These are phyloP conservation scores for Pseudocercospora pini-densiflorae DNA, from an alignment of 2,329 filamentous ascomycete genomes.

Conservation along the genomic window DNA sequence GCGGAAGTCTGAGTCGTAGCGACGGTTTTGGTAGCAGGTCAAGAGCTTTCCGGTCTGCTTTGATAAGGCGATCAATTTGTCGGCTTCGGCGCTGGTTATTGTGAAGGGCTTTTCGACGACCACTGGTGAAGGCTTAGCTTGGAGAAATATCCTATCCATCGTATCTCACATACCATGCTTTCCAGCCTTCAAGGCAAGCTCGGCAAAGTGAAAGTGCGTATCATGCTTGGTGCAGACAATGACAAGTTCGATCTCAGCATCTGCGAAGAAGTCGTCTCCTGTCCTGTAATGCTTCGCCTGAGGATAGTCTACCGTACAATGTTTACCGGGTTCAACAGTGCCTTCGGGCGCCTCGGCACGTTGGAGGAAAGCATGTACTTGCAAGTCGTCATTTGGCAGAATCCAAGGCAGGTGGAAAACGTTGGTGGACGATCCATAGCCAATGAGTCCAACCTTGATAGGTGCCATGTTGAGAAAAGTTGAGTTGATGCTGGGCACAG, in stretches of 20 bases:
- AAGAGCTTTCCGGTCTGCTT: slow-evolving; percentile 39
- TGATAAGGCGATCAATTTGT: slow-evolving; percentile 40
- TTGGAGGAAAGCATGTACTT: slow-evolving; percentile 56
- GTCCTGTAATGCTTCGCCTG: slow-evolving; percentile 42
- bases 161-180: slow-evolving; percentile 42
- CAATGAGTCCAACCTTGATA: slow-evolving; percentile 56
- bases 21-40: slow-evolving; percentile 46
- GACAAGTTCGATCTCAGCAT: slow-evolving; percentile 42
- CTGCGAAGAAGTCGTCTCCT: slow-evolving; percentile 42
- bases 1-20: slow-evolving; percentile 46
- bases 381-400: slow-evolving; percentile 50
- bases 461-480: slow-evolving; percentile 27
- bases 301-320: slow-evolving; percentile 57
- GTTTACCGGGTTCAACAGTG: slow-evolving; percentile 42
- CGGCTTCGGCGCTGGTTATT: slow-evolving; percentile 39
- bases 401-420: slow-evolving; percentile 59
- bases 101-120: slow-evolving; percentile 49
- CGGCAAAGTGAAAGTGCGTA: slow-evolving; percentile 40
- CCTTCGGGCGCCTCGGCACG: slow-evolving; percentile 46
- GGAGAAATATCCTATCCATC: background rate
- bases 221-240: slow-evolving; percentile 42
- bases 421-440: slow-evolving; percentile 56
- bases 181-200: slow-evolving; percentile 40
- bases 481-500: background rate
- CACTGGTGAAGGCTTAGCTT: slow-evolving; percentile 31